Evolutionary conservation across 495 filamentous ascomycete species (phyloP), one percentile per base, ranked within the genome.

Genomic region (Hypoxylon perforatum): DNA sequence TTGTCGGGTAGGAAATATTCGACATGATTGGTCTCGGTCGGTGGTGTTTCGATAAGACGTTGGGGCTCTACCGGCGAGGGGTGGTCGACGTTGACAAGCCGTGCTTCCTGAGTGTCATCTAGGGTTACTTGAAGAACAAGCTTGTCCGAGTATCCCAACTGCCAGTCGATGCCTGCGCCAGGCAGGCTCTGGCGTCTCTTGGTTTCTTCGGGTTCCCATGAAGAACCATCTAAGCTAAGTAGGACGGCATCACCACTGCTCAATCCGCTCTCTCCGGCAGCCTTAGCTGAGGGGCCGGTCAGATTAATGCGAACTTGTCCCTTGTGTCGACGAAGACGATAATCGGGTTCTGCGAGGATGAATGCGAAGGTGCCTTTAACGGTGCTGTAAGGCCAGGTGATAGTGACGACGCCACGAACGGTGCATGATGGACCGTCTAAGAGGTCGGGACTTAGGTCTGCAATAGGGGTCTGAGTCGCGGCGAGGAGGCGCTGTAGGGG

Each of bases 381-480:
- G 5, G 88, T 88, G 33, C 91, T 96, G 76, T 91, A 99, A 0
- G 95, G 95, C 94, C 95, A 97, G 45, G 93, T 86, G 15, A 99
- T 87, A 4, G 91, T 92, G 33, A 97, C 88, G 1, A 92, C 81
- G 12, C 89, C 93, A 44, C 77, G 70, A 1, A 83, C 76, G 12
- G 69, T 70, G 25, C 74, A 69, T n/a, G 75, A 69, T 0, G 64
- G 25, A 11, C 67, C 74, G 6, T 82, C 72, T 1, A 67, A 42
- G 12, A 83, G 51, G n/a, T 78, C 75, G n/a, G 92, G 92, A 9
- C 78, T 76, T 50, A 95, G 83, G 67, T 89, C 79, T 28, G 91
- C 85, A 69, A 96, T 93, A 19, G 90, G 81, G 47, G 88, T 81
- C 23, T 76, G 79, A 17, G 51, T 58, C 28, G 65, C 63, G 8